Conservation (phyloP, 768 basidiomycete genomes). For the Brasilioporus rufonigricans region DNA sequence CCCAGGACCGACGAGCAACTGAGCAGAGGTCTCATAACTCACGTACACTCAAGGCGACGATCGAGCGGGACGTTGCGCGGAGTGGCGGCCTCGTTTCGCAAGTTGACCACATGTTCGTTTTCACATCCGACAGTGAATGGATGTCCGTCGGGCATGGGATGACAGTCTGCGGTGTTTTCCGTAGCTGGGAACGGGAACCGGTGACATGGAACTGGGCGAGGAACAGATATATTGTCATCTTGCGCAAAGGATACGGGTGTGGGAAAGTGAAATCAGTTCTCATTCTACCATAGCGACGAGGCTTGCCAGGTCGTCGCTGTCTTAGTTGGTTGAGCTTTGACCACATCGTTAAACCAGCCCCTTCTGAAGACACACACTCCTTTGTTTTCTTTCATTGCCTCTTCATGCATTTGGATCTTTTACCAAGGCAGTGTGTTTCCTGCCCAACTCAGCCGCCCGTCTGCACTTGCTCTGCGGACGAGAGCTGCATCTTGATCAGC, state of each 20-base stretch:
- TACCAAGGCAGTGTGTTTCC: constrained; percentile 46
- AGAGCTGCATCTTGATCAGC: constrained; percentile 60
- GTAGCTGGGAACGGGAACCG: no score
- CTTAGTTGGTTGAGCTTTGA: constrained; percentile 14
- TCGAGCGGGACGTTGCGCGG: no score
- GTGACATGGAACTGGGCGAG: no score
- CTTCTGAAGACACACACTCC: constrained; percentile 31
- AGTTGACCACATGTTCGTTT: no score
- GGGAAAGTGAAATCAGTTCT: neutral
- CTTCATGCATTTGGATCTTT: constrained; percentile 36
- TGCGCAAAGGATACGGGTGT: neutral
- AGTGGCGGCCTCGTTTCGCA: no score
- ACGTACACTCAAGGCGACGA: no score
- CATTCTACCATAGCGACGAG: constrained; percentile 3
- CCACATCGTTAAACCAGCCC: constrained; percentile 14
- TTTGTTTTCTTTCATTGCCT: constrained; percentile 25
- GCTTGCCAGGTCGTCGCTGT: constrained; percentile 1
- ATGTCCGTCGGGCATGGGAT: no score
- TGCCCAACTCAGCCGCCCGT: constrained; percentile 47
- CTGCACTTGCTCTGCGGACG: constrained; percentile 54
- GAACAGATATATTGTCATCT: no score
- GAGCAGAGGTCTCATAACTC: neutral
- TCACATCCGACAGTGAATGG: no score
- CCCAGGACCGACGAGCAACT: neutral
- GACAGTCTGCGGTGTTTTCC: no score